These are phyloP conservation scores for Hyphopichia buzzinii DNA, from an alignment of 1,139 yeast genomes.

Conservation along the genomic window DNA sequence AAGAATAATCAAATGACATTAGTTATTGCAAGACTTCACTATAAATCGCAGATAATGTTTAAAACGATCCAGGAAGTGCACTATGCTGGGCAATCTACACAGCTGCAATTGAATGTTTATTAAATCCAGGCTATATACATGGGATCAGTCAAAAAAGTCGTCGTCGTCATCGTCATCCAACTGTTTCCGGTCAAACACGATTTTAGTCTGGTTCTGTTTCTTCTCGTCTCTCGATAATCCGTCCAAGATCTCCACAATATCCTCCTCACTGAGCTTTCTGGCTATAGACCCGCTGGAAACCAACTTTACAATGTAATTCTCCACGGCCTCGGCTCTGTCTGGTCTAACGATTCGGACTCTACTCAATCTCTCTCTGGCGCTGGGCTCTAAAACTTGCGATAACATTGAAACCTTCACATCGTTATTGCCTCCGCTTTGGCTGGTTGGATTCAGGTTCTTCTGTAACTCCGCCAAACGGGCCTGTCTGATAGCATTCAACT, in stretches of 20 bases:
- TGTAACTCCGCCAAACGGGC: slow-evolving; percentile 86
- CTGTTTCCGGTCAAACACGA: slow-evolving; percentile 35
- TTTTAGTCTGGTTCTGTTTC: slow-evolving; percentile 58
- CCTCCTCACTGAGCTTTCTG: slow-evolving; percentile 71
- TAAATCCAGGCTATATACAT: background rate
- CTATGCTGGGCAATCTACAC: too few relatives aligned
- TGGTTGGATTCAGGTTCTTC: slow-evolving; percentile 28
- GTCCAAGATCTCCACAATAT: slow-evolving; percentile 78
- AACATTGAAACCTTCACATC: slow-evolving; percentile 44
- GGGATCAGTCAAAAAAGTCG: slow-evolving; percentile 28
- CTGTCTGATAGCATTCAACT: slow-evolving; percentile 81
- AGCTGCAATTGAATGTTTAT: too few relatives aligned
- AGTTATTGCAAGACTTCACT: too few relatives aligned
- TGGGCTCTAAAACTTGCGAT: slow-evolving; percentile 71
- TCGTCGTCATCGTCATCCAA: slow-evolving; percentile 16
- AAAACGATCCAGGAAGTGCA: too few relatives aligned
- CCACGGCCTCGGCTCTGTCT: slow-evolving; percentile 90
- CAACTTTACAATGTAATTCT: slow-evolving; percentile 69
- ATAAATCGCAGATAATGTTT: too few relatives aligned
- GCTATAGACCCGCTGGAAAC: slow-evolving; percentile 78
- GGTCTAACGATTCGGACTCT: slow-evolving; percentile 88
- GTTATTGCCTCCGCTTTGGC: slow-evolving; percentile 17
- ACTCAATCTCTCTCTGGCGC: slow-evolving; percentile 84
- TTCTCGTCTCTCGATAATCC: slow-evolving; percentile 80
- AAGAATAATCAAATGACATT: too few relatives aligned